Evolutionary conservation across 176 grass and related monocot genomes (phyloP).

Genomic region (Coix lacrymajobi): DNA sequence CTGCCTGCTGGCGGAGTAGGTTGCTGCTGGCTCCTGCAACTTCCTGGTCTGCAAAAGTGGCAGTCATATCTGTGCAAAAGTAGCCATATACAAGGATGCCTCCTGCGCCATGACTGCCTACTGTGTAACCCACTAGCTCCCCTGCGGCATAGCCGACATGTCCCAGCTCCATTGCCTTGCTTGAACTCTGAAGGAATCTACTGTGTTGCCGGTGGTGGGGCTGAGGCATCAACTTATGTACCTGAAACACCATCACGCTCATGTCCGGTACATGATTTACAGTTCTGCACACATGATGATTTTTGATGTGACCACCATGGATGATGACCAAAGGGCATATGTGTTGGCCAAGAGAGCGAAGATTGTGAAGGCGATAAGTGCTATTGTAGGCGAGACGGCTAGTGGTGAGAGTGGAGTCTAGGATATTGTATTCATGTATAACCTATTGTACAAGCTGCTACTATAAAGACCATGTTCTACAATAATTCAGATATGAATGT

Average conservation of each 20-base stretch:
- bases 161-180: neutral
- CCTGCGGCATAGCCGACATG: neutral
- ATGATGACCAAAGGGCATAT: too few relatives aligned
- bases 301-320: too few relatives aligned
- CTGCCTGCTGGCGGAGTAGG: too few relatives aligned
- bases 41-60: neutral
- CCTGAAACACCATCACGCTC: neutral
- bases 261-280: neutral
- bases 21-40: neutral
- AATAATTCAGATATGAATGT: too few relatives aligned
- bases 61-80: neutral
- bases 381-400: too few relatives aligned
- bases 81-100: constrained; percentile 13
- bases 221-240: neutral
- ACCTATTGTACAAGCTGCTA: too few relatives aligned
- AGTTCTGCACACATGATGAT: neutral
- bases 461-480: too few relatives aligned
- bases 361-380: too few relatives aligned
- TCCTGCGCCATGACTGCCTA: constrained; percentile 1
- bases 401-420: too few relatives aligned
- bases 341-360: too few relatives aligned
- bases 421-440: too few relatives aligned
- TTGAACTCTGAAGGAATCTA: constrained; percentile 22
- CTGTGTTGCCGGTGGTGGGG: neutral
- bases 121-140: constrained; percentile 5